Base-by-base conservation (phyloP, 495 filamentous ascomycete species). In the Penicillium cosmopolitanum region DNA sequence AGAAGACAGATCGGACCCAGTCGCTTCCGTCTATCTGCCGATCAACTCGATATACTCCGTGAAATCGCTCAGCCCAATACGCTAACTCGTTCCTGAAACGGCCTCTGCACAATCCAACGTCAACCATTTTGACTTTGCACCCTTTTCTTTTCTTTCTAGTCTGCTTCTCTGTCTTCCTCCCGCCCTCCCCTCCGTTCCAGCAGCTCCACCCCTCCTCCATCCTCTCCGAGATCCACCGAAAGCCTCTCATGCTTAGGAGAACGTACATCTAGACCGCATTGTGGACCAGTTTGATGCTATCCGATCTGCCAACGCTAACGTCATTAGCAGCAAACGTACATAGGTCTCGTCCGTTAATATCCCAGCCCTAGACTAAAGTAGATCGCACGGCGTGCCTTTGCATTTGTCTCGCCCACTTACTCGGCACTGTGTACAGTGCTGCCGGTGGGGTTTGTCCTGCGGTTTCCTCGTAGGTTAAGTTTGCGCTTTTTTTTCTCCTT, bases 1-100 rank as follows among this genome's bases (percentile, higher is more conserved):
- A 13, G 36, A n/a, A 38, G 42, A 44, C 16, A 44, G 42, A 44
- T 44, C 42, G 42, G 42, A 44, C 42, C 42, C 42, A 44, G 42
- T 44, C n/a, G 4, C 42, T 19, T 44, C 42, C 42, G 42, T 44
- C 42, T 18, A 25, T 28, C 18, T 43, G 66, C 57, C 63, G 58
- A 62, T 62, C 57, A 44, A 8, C 47, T 64, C 54, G 58, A 66
- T 69, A 69, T 69, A 66, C 66, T 69, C 64, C 64, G 58, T 53
- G 58, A 63, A 62, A 66, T 60, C 64, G 56, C 55, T 65, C 62
- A 67, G 57, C 51, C 55, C 35, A 52, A 60, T 33, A 36, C 51
- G 67, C 42, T 44, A 44, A 21, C 42, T 16, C 42, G 42, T 65
- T 65, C 67, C 67, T 69, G 67, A 69, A 67, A 69, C 65, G 60